Conservation (phyloP, 2,329 filamentous ascomycete species). For the Penicillium sp. region DNA sequence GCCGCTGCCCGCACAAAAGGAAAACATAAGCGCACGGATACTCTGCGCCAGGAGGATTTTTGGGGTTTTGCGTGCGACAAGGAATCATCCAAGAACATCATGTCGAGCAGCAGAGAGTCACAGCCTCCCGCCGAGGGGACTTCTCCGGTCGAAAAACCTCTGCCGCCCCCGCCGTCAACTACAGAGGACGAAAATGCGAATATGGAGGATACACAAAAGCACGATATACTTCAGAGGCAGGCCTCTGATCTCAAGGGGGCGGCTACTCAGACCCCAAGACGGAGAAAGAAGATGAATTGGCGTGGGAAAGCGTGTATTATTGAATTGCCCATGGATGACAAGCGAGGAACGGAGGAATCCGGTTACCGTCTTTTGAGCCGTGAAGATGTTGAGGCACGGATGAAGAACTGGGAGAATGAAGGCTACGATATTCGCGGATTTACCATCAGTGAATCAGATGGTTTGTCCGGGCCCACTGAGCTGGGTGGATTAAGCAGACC, state of each 20-base stretch:
- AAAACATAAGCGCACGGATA: constrained; percentile 41
- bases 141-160: constrained; percentile 38
- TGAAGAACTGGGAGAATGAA: constrained; percentile 41
- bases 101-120: constrained; percentile 31
- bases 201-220: constrained; percentile 1
- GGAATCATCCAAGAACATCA: constrained; percentile 31
- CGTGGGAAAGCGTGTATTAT: constrained; percentile 71
- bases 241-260: constrained; percentile 14
- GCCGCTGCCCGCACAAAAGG: constrained; percentile 23
- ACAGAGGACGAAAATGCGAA: constrained; percentile 5
- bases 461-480: constrained; percentile 24
- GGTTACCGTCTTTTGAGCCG: constrained; percentile 37
- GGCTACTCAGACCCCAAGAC: constrained; percentile 31
- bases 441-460: constrained; percentile 31
- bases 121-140: constrained; percentile 21
- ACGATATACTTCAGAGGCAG: constrained; percentile 12
- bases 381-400: constrained; percentile 36
- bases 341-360: constrained; percentile 52
- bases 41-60: constrained; percentile 44
- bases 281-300: constrained; percentile 71
- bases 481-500: constrained; percentile 43
- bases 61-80: constrained; percentile 45
- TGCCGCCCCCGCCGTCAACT: constrained; percentile 36
- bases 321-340: constrained; percentile 62
- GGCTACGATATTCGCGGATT: constrained; percentile 44